Percentiles rank a stretch among this genome's conserved stretches.
Conservation (phyloP, 1,284 basidiomycete species). For the Ustilago shanxiensis region DNA sequence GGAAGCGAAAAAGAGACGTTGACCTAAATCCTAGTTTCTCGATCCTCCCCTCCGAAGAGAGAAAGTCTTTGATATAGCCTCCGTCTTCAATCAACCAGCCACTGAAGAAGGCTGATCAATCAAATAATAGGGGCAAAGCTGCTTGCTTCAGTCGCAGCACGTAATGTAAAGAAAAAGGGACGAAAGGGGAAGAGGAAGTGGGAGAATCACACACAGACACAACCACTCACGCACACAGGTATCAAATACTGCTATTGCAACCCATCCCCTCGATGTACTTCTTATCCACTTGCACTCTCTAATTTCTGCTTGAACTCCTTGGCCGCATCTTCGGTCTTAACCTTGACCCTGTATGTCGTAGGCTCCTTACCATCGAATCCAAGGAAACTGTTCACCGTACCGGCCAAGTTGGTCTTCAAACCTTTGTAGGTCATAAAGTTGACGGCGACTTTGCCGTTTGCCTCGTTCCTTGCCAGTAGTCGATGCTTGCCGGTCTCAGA, state of each 20-base stretch:
- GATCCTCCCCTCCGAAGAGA: background rate
- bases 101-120: slow-evolving; percentile 55
- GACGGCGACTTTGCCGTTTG: slow-evolving; percentile 61
- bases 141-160: background rate
- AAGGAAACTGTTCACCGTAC: slow-evolving; percentile 54
- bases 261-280: background rate
- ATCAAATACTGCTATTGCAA: slow-evolving; percentile 1
- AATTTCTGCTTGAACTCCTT: slow-evolving; percentile 51
- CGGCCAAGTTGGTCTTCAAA: slow-evolving; percentile 49
- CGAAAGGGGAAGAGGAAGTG: background rate
- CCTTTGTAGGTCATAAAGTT: slow-evolving; percentile 60
- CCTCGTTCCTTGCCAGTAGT: slow-evolving; percentile 62
- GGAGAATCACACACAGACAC: slow-evolving; percentile 2
- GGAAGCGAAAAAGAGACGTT: slow-evolving; percentile 16
- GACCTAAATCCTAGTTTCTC: slow-evolving; percentile 54
- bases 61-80: slow-evolving; percentile 46
- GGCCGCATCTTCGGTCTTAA: slow-evolving; percentile 59
- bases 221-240: slow-evolving; percentile 5
- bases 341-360: slow-evolving; percentile 59
- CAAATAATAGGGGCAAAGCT: slow-evolving; percentile 62
- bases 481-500: slow-evolving; percentile 44
- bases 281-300: slow-evolving; percentile 26
- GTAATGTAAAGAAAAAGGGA: slow-evolving; percentile 5
- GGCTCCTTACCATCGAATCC: slow-evolving; percentile 60
- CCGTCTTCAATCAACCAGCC: slow-evolving; percentile 65